Percentiles rank a stretch among this genome's conserved stretches.
Evolutionary conservation across 2,329 filamentous ascomycete species (phyloP).

Genomic region (Geosmithia flava): DNA sequence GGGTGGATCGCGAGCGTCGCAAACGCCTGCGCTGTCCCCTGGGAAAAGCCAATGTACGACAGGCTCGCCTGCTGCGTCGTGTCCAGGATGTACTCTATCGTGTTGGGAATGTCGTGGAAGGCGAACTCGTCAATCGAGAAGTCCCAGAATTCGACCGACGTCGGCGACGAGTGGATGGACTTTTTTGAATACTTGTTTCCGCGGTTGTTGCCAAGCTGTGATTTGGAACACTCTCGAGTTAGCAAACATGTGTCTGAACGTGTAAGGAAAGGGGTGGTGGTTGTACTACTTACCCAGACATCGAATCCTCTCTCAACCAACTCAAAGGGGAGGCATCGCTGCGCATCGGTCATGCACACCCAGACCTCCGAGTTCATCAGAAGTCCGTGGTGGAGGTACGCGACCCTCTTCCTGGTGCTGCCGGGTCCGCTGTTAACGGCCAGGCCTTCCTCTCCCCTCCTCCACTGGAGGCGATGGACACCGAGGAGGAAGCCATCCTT

Average conservation of each 20-base stretch:
- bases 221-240: neutral
- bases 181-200: constrained; percentile 99
- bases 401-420: constrained; percentile 67
- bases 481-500: constrained; percentile 88
- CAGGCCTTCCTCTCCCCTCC: constrained; percentile 66
- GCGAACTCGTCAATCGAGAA: constrained; percentile 99
- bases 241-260: neutral
- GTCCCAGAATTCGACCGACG: constrained; percentile 76
- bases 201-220: constrained; percentile 82
- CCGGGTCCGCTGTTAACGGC: constrained; percentile 62
- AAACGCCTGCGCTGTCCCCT: constrained; percentile 94
- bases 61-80: constrained; percentile 73
- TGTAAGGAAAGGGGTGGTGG: neutral
- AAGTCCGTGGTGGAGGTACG: constrained; percentile 90
- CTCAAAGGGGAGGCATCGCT: constrained; percentile 78
- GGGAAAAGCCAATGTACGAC: constrained; percentile 94
- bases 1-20: constrained; percentile 88
- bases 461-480: constrained; percentile 75
- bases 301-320: constrained; percentile 88
- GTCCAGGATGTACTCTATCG: constrained; percentile 79
- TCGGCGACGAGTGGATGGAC: constrained; percentile 63
- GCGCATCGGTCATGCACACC: constrained; percentile 81
- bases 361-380: constrained; percentile 99
- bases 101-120: constrained; percentile 93
- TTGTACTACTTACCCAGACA: constrained; percentile 58